A percentile compares a stretch with the other conserved stretches of the same genome.
phyloP scores from a whole-genome alignment of 257 asterid species.

The Plectranthus barbatus region DNA sequence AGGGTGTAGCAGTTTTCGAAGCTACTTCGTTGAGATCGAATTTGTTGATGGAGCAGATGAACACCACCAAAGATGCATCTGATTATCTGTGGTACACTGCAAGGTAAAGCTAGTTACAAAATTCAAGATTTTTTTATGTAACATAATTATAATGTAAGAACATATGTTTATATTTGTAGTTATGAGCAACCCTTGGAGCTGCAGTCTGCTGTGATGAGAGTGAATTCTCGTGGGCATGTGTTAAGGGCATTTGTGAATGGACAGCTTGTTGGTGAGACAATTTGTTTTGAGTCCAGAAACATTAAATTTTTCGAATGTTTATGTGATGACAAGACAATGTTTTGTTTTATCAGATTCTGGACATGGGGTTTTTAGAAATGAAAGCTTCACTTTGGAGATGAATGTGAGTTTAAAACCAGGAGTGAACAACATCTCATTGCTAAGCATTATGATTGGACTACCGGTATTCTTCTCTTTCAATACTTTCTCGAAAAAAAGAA shows the following conservation, averaged over 20 bases:
- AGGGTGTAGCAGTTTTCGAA: slow-evolving; percentile 34
- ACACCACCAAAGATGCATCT: slow-evolving; percentile 66
- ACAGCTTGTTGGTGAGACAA: slow-evolving; percentile 41
- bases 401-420: slow-evolving; percentile 31
- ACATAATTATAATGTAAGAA: neutral
- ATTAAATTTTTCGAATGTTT: too few relatives aligned
- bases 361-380: slow-evolving; percentile 41
- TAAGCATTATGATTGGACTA: slow-evolving; percentile 69
- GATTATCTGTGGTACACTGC: slow-evolving; percentile 86
- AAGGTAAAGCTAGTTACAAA: slow-evolving; percentile 27
- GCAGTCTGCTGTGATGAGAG: slow-evolving; percentile 25
- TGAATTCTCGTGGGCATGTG: slow-evolving; percentile 61
- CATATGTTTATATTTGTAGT: slow-evolving; percentile 36
- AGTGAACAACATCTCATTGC: slow-evolving; percentile 55
- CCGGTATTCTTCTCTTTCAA: slow-evolving; percentile 36
- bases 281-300: neutral
- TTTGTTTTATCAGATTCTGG: slow-evolving; percentile 35
- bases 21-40: slow-evolving; percentile 35
- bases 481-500: neutral
- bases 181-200: slow-evolving; percentile 22
- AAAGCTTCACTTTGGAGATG: slow-evolving; percentile 32
- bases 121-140: neutral
- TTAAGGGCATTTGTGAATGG: slow-evolving; percentile 64
- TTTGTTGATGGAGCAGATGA: slow-evolving; percentile 62
- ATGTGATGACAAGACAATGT: too few relatives aligned